These are phyloP conservation scores for Domatiomyces globalis DNA, from an alignment of 2,329 filamentous ascomycete species.

Conservation along the genomic window DNA sequence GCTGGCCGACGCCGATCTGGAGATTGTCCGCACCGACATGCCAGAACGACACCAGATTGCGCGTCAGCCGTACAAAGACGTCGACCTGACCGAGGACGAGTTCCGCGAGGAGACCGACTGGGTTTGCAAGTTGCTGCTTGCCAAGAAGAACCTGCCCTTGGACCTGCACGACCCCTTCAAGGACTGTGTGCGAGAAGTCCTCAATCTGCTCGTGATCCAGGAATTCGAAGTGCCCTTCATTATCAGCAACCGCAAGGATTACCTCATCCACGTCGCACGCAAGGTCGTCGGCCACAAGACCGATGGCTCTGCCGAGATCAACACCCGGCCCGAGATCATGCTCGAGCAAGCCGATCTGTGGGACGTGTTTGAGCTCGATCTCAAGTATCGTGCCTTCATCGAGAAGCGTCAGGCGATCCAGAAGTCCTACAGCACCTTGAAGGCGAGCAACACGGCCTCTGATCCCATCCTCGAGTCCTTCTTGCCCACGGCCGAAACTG, in stretches of 20 bases:
- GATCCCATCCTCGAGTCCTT: constrained; percentile 71
- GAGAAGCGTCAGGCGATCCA: constrained; percentile 83
- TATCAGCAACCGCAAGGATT: constrained; percentile 96
- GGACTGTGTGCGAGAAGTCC: constrained; percentile 75
- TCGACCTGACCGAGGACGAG: constrained; percentile 68
- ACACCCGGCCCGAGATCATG: constrained; percentile 68
- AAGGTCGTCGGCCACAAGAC: constrained; percentile 50
- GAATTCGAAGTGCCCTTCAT: constrained; percentile 95
- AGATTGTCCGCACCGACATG: constrained; percentile 74
- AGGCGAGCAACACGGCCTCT: constrained; percentile 47
- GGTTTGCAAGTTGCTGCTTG: constrained; percentile 82
- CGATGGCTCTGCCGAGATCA: constrained; percentile 53
- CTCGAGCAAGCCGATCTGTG: constrained; percentile 86
- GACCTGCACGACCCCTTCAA: constrained; percentile 72
- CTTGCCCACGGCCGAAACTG: constrained; percentile 62
- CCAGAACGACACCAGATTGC: constrained; percentile 91
- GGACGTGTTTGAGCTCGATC: constrained; percentile 85
- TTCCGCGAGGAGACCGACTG: constrained; percentile 81
- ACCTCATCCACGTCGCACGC: constrained; percentile 78
- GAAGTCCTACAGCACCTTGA: constrained; percentile 62
- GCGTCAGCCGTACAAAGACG: constrained; percentile 70
- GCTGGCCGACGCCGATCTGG: constrained; percentile 87
- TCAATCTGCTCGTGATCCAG: constrained; percentile 89
- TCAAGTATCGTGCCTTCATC: constrained; percentile 84
- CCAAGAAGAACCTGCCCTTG: constrained; percentile 61